Evolutionary conservation across 2,329 filamentous ascomycete genomes (phyloP), one percentile per base, ranked within the genome.

Genomic region (Septoria linicola): DNA sequence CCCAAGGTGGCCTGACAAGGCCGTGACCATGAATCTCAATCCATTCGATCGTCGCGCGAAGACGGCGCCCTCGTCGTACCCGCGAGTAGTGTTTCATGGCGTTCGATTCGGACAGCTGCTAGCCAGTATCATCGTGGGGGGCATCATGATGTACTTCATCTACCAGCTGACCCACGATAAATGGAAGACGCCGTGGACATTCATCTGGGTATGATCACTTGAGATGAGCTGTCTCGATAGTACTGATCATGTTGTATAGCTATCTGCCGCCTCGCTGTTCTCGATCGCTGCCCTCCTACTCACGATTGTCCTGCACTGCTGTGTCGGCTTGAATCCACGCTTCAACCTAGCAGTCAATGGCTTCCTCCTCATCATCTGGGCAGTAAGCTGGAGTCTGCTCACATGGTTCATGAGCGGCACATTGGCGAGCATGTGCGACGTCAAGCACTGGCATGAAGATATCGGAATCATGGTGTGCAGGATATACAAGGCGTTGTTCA

Each of bases 401-500:
- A 70, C 72, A 27, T 81, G 76, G 74, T 80, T 76, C 70, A 74
- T 77, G 61, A 73, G 73, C 34, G 69, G 72, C 42, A 82, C 80
- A 0, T 67, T 84, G 47, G 63, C 69, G 6, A 75, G 79, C 51
- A 69, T 72, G 52, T 83, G 80, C 68, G 54, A 58, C 17, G 35
- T 50, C 11, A 32, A 49, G 13, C 51, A 54, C 63, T 83, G 80
- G 80, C 73, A 73, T n/a, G 75, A 74, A 27, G 71, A 74, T 1
- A 72, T 73, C 2, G 81, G 80, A 2, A 74, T 82, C 48, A 73
- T 74, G 65, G 73, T 83, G 40, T 83, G 80, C 62, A 68, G 76
- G 46, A 69, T 74, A 50, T 84, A 82, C 73, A 83, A 83, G 66
- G 74, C 77, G 8, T 68, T 83, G n/a, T 83, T 81, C 66, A 69